phyloP scores from a whole-genome alignment of 345 rosid genomes.

The Acer yangbiense region DNA sequence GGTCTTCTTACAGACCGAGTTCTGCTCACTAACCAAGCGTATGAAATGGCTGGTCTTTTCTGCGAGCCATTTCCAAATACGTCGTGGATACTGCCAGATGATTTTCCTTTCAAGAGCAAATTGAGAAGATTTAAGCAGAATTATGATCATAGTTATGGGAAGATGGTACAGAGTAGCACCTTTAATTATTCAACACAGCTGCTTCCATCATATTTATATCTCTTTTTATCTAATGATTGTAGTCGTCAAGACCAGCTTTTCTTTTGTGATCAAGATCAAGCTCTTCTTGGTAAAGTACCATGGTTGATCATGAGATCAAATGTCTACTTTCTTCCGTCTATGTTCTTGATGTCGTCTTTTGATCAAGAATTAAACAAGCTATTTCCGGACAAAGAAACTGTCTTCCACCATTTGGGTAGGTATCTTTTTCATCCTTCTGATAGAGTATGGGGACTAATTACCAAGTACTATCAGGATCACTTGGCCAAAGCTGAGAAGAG shows the following conservation, averaged over 20 bases:
- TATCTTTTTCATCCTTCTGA: conserved; percentile 20
- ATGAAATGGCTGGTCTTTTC: conserved; percentile 10
- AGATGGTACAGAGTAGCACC: conserved; percentile 1
- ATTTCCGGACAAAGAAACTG: conserved; percentile 25
- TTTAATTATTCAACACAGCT: conserved; percentile 14
- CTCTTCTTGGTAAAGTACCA: conserved; percentile 7
- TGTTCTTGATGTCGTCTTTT: conserved; percentile 21
- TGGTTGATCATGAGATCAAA: conserved; percentile 25
- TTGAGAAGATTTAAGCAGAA: conserved; percentile 4
- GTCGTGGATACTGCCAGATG: conserved; percentile 13
- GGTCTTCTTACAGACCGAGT: conserved; percentile 22
- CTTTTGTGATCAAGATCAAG: conserved; percentile 22
- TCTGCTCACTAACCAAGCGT: conserved; percentile 13
- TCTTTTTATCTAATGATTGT: conserved; percentile 12
- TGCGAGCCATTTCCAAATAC: conserved; percentile 18
- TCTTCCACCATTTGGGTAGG: conserved; percentile 25
- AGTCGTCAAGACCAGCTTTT: conserved; percentile 16
- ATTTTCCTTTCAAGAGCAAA: conserved; percentile 13
- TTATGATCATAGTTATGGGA: conserved; percentile 9
- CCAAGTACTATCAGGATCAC: conserved; percentile 8
- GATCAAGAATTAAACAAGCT: conserved; percentile 12
- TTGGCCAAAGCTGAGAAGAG: conserved; percentile 13
- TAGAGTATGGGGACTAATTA: conserved; percentile 11
- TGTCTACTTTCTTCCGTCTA: conserved; percentile 19
- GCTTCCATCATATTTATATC: conserved; percentile 10